These are phyloP conservation scores for Narthecium ossifragum DNA, from an alignment of 106 monocot species.

Conservation along the genomic window DNA sequence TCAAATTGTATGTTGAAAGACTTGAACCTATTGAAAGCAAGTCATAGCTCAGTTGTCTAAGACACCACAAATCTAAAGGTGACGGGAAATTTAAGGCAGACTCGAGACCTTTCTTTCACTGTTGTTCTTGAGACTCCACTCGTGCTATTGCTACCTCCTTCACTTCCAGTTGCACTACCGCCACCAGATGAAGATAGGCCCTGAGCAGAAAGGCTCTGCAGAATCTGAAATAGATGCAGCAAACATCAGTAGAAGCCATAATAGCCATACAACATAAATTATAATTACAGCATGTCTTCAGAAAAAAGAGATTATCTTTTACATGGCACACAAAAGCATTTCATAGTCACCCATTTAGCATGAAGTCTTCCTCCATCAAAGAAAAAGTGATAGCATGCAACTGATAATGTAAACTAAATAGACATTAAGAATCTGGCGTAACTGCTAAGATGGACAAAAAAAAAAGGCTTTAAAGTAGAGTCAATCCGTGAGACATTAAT, in stretches of 20 bases:
- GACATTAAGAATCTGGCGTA: too few relatives aligned
- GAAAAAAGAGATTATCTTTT: too few relatives aligned
- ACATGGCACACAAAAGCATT: too few relatives aligned
- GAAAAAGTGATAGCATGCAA: too few relatives aligned
- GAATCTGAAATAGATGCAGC: slow-evolving; percentile 20
- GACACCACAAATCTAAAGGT: neutral
- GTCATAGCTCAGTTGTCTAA: neutral
- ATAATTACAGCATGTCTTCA: too few relatives aligned
- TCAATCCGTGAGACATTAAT: too few relatives aligned
- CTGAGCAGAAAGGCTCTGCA: slow-evolving; percentile 52
- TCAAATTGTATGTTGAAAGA: slow-evolving; percentile 81
- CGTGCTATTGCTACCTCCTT: slow-evolving; percentile 34
- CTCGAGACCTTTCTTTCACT: slow-evolving; percentile 57
- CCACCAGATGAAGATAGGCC: slow-evolving; percentile 45
- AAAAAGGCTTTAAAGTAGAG: too few relatives aligned
- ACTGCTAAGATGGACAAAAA: too few relatives aligned
- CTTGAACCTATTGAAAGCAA: slow-evolving; percentile 34
- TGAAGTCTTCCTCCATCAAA: too few relatives aligned
- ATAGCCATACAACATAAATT: too few relatives aligned
- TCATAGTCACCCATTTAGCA: too few relatives aligned
- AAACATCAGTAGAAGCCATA: neutral
- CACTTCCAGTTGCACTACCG: slow-evolving; percentile 20
- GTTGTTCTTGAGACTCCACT: slow-evolving; percentile 52
- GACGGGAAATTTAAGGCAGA: neutral
- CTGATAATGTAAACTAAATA: too few relatives aligned